These are phyloP conservation scores for Dysphania ambrosioides DNA, from an alignment of 148 eudicot genomes.

Conservation along the genomic window DNA sequence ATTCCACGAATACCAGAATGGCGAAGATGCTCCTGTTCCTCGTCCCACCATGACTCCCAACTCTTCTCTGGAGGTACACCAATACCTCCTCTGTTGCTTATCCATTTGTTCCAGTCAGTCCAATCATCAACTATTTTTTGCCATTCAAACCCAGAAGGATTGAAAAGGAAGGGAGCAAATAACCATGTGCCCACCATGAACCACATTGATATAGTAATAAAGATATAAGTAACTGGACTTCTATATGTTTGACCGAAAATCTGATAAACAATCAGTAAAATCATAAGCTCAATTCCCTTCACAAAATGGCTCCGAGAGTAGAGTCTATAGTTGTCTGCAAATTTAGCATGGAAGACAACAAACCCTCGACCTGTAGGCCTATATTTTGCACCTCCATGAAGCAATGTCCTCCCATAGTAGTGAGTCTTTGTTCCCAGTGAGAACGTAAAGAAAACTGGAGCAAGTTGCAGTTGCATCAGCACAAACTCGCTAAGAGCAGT, in stretches of 20 bases:
- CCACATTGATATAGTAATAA: conserved; percentile 93
- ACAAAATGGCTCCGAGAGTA: conserved; percentile 98
- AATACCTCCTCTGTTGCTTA: conserved; percentile 82
- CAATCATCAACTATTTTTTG: conserved; percentile 99
- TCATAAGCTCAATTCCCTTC: conserved; percentile 94
- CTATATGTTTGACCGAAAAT: conserved; percentile 68
- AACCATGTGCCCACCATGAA: conserved; percentile 97
- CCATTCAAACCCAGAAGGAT: conserved; percentile 99
- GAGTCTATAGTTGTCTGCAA: conserved; percentile 96
- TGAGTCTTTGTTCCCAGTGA: conserved; percentile 98
- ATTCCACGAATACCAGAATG: conserved; percentile 86
- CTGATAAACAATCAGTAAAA: conserved; percentile 81
- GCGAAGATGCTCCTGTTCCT: conserved; percentile 94
- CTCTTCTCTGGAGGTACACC: conserved; percentile 95
- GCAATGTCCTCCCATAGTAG: conserved; percentile 89
- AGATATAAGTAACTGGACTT: conserved; percentile 69
- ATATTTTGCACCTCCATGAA: conserved; percentile 97
- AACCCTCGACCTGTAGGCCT: conserved; percentile 96
- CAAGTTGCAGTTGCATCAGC: conserved; percentile 85
- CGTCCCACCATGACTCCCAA: conserved; percentile 99
- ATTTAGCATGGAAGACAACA: conserved; percentile 95
- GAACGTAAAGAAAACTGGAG: conserved; percentile 93
- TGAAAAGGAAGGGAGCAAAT: conserved; percentile 95
- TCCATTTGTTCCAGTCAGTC: conserved; percentile 99
- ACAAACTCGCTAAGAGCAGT: conserved; percentile 87